Conservation (phyloP, 805 yeast species). For the Candida sphagnicola region DNA sequence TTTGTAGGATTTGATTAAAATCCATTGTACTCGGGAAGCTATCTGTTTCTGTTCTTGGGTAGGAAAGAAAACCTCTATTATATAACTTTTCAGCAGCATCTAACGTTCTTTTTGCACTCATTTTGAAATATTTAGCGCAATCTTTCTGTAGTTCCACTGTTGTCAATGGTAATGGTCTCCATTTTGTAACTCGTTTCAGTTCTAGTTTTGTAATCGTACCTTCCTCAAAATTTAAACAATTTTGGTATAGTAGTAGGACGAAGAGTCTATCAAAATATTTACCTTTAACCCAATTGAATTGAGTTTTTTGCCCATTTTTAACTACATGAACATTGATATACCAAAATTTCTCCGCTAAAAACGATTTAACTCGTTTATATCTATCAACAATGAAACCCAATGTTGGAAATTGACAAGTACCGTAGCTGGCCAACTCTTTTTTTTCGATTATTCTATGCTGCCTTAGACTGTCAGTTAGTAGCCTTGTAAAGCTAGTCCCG, state of each 20-base stretch:
- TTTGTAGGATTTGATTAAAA: slow-evolving; percentile 53
- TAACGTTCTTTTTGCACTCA: slow-evolving; percentile 78
- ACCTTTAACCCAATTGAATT: slow-evolving; percentile 69
- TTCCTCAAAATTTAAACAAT: slow-evolving; percentile 48
- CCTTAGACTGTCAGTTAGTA: slow-evolving; percentile 56
- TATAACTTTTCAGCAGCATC: slow-evolving; percentile 79
- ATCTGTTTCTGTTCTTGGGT: slow-evolving; percentile 98
- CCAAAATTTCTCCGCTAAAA: slow-evolving; percentile 82
- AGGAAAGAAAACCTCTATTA: slow-evolving; percentile 81
- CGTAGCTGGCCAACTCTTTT: slow-evolving; percentile 60
- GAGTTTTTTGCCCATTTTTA: slow-evolving; percentile 36
- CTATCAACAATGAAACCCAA: slow-evolving; percentile 95
- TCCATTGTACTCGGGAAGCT: slow-evolving; percentile 76
- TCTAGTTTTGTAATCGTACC: slow-evolving; percentile 51
- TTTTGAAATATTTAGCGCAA: slow-evolving; percentile 68
- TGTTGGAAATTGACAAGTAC: slow-evolving; percentile 95
- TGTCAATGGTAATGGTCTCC: slow-evolving; percentile 85
- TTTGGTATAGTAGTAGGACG: slow-evolving; percentile 62
- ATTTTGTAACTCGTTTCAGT: slow-evolving; percentile 66
- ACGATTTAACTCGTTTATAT: slow-evolving; percentile 66
- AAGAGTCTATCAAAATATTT: slow-evolving; percentile 70
- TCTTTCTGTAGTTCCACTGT: slow-evolving; percentile 90
- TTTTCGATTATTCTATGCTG: slow-evolving; percentile 24
- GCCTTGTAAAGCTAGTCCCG: slow-evolving; percentile 85
- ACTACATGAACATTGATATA: slow-evolving; percentile 50